Evolutionary conservation across 2,329 filamentous ascomycete genomes (phyloP).

Genomic region (Diaporthe sp.): DNA sequence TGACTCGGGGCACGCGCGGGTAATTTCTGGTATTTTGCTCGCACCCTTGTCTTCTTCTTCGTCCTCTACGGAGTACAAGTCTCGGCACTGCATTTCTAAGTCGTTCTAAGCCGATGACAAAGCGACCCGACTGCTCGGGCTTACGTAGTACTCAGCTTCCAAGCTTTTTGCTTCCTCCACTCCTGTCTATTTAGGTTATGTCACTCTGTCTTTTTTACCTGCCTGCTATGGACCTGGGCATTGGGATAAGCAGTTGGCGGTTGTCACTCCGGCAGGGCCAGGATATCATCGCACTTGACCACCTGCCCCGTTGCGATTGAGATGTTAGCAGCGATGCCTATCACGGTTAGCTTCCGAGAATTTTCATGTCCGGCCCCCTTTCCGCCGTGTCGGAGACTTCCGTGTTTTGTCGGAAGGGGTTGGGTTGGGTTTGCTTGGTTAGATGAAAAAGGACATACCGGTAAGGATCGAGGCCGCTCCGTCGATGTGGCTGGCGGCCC

Average conservation of each 20-base stretch:
- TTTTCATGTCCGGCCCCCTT: not conserved
- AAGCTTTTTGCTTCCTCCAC: slow-evolving; percentile 18
- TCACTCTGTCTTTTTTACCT: no score
- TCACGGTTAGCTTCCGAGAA: slow-evolving; percentile 5
- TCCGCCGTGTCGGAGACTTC: not conserved
- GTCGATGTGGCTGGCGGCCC: slow-evolving; percentile 68
- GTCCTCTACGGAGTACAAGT: no score
- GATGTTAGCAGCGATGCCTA: slow-evolving; percentile 66
- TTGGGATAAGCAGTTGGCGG: not conserved
- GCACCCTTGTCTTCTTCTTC: not conserved
- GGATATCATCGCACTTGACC: slow-evolving; percentile 64
- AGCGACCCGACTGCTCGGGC: slow-evolving; percentile 8
- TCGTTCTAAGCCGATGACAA: slow-evolving; percentile 12
- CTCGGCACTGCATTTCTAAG: slow-evolving; percentile 9
- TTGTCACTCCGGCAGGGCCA: slow-evolving; percentile 45
- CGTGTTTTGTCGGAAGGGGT: not conserved
- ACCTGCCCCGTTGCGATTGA: slow-evolving; percentile 68
- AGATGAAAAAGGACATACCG: not conserved
- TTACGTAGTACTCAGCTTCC: not conserved
- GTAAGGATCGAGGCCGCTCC: slow-evolving; percentile 69
- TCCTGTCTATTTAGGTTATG: not conserved
- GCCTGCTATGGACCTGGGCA: not conserved
- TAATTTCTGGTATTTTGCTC: not conserved
- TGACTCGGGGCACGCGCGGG: slow-evolving; percentile 1
- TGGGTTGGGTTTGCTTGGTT: not conserved